phyloP scores from a whole-genome alignment of 2,329 filamentous ascomycete genomes.

The Pestalotiopsis sp. region DNA sequence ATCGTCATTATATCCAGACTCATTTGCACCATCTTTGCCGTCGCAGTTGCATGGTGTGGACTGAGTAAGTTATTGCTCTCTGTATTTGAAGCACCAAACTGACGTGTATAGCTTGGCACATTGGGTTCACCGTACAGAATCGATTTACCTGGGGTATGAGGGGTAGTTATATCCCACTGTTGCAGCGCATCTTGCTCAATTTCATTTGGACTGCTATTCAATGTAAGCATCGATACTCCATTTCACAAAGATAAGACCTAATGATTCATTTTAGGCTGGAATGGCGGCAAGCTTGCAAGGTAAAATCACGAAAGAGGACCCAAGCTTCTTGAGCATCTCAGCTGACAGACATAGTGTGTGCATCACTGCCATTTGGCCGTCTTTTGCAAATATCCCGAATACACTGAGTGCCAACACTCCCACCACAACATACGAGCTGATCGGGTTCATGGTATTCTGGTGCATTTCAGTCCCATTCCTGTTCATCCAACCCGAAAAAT shows the following conservation, averaged over 20 bases:
- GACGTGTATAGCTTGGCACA: conserved; percentile 40
- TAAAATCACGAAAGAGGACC: neutral
- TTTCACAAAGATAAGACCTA: neutral
- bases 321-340: neutral
- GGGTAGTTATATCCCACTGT: conserved; percentile 48
- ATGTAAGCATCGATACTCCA: conserved; percentile 23
- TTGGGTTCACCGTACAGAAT: conserved; percentile 50
- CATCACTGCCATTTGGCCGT: conserved; percentile 47
- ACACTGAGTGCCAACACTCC: conserved; percentile 39
- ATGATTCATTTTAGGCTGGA: conserved; percentile 25
- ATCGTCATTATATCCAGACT: conserved; percentile 45
- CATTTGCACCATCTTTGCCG: conserved; percentile 43
- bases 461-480: conserved; percentile 48
- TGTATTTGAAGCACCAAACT: too few species aligned
- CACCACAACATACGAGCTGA: conserved; percentile 42
- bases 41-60: conserved; percentile 46
- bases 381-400: conserved; percentile 45
- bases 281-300: conserved; percentile 30
- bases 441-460: conserved; percentile 54
- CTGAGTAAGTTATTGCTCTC: conserved; percentile 23
- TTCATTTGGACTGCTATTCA: conserved; percentile 51
- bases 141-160: conserved; percentile 50
- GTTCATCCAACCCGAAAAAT: conserved; percentile 48
- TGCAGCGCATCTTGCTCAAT: conserved; percentile 47
- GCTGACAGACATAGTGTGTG: conserved; percentile 31